These are phyloP conservation scores for Adansonia rubrostipa DNA, from an alignment of 441 rosid genomes.

Conservation along the genomic window DNA sequence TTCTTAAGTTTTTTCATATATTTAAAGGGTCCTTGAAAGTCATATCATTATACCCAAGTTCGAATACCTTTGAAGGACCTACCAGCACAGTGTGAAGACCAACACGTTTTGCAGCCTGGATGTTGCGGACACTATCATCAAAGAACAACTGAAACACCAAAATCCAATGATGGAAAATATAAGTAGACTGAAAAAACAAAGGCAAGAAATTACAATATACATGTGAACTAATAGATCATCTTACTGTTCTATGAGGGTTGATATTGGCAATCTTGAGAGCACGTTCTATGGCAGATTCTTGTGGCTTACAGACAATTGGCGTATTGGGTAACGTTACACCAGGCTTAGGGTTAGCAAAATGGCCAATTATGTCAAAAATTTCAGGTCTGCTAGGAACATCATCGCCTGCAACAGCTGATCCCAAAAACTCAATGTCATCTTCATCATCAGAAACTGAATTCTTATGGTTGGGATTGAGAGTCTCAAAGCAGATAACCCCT, in stretches of 20 bases:
- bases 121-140: conserved; percentile 90
- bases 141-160: conserved; percentile 72
- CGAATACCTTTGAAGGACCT: conserved; percentile 17
- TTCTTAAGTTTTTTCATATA: no score
- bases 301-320: conserved; percentile 86
- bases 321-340: conserved; percentile 59
- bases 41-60: no score
- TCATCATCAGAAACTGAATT: conserved; percentile 46
- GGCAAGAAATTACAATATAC: no score
- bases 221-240: conserved; percentile 14
- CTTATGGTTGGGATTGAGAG: conserved; percentile 64
- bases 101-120: conserved; percentile 82
- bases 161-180: conserved; percentile 7
- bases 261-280: conserved; percentile 79
- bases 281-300: conserved; percentile 65
- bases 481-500: conserved; percentile 90
- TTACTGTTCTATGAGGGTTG: conserved; percentile 80
- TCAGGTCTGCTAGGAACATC: conserved; percentile 16
- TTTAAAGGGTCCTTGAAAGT: no score
- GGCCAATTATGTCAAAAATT: conserved; percentile 62
- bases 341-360: conserved; percentile 51
- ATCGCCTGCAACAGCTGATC: conserved; percentile 11
- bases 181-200: not conserved
- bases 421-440: conserved; percentile 50
- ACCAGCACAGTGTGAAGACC: conserved; percentile 92